Base-by-base conservation (phyloP, 768 basidiomycete species). In the Russula foetens region DNA sequence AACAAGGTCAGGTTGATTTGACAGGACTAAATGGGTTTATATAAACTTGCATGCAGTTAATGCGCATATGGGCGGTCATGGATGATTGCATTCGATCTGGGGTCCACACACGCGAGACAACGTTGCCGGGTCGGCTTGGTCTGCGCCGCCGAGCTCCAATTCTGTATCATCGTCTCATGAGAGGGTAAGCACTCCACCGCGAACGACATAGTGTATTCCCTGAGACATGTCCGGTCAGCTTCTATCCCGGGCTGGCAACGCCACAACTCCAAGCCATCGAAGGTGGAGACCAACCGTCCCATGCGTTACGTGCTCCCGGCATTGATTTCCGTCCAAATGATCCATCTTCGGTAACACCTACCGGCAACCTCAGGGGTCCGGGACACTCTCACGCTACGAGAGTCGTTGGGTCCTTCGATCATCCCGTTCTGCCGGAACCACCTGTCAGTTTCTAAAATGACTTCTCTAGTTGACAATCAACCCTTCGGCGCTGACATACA, bases 31-130 rank as follows among this genome's bases (percentile, higher is more conserved):
- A 50, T 56, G 12, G 41, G 46, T 14, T 47, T 52, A 26, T 56
- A 60, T 48, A 35, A n/a, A 57, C 39, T 11, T 53, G 23, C 26
- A 28, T 23, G 23, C 52, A 75, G 76, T 79, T 91, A 65, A 81
- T 84, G 79, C 81, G 82, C 28, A 92, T 95, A 49, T 96, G 93
- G 93, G 69, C 76, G 56, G 91, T 93, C 5, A 97, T 97, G 95
- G 92, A 96, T 69, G 83, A 86, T 58, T 95, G 91, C 71, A 98
- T 97, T 62, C 86, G 75, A 28, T 79, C 81, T 2, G 95, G 95
- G 21, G 93, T 98, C 9, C 86, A 90, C 2, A 80, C 91, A 1
- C 76, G 81, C 3, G 88, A 95, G 66, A 77, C 78, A 46, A 84
- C 81, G n/a, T 80, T 98, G 2, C 95, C 95, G 0, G 95, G 95